Percentiles rank a stretch among this genome's conserved stretches.
Evolutionary conservation across 2,329 filamentous ascomycete species (phyloP).

Genomic region (Apiospora aurea): DNA sequence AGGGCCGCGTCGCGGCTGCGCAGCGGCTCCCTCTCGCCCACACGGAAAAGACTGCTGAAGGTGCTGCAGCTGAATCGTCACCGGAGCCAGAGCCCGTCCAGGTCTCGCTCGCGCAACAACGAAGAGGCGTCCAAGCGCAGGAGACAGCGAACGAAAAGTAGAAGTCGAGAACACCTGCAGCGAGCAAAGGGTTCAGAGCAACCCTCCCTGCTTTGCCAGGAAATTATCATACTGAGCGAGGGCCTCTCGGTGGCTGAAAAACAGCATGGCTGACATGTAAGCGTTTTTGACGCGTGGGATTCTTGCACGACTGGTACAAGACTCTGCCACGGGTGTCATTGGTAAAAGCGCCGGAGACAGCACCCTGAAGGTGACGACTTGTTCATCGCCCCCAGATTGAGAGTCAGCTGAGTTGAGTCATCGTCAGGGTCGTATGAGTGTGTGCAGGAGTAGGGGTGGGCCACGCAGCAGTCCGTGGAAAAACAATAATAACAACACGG

Average conservation of each 20-base stretch:
- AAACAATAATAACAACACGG: neutral
- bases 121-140: slow-evolving; percentile 40
- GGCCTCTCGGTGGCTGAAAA: slow-evolving; percentile 27
- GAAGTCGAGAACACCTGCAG: slow-evolving; percentile 39
- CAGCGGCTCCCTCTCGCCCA: slow-evolving; percentile 46
- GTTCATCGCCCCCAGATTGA: neutral
- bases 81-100: slow-evolving; percentile 52
- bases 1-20: slow-evolving; percentile 38
- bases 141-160: slow-evolving; percentile 48
- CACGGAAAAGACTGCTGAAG: slow-evolving; percentile 50
- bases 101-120: slow-evolving; percentile 41
- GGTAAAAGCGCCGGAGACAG: neutral
- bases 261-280: slow-evolving; percentile 29
- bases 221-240: slow-evolving; percentile 34
- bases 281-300: neutral
- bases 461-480: neutral
- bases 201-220: slow-evolving; percentile 36
- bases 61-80: slow-evolving; percentile 49
- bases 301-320: neutral
- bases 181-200: slow-evolving; percentile 31
- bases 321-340: neutral
- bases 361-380: neutral
- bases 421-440: neutral
- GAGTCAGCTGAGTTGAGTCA: neutral
- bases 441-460: neutral